Evolutionary conservation across 2,329 filamentous ascomycete species (phyloP), one percentile per base, ranked within the genome.

Genomic region (Aquanectria penicillioides): DNA sequence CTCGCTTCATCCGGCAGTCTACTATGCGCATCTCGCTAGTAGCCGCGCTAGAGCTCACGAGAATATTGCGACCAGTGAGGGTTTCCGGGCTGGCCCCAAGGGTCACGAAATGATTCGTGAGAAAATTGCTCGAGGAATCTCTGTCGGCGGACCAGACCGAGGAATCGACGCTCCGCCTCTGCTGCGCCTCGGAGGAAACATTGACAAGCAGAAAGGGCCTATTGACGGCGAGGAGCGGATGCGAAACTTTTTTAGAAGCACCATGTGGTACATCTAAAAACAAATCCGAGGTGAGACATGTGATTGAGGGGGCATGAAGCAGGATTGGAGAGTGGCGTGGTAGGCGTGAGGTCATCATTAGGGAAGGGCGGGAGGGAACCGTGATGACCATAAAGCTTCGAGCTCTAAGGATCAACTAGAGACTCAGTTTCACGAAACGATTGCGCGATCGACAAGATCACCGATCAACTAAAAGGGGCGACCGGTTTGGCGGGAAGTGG

Each of bases 21-120:
- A 99, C 82, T 99, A 99, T 68, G 93, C 96, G 0, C 95, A 99
- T 76, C 78, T 99, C 63, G 93, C 94, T 28, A 90, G 93, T 8
- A 87, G 88, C 57, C 91, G 95, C 46, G 93, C 92, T 17, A 88
- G 88, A 51, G 81, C 88, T 4, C 95, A 99, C 64, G 89, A 94
- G 69, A 74, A 81, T 57, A 65, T 78, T 4, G 71, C 78, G 0
- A 72, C 79, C 0, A 83, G 80, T 13, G 77, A 80, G 12, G 77
- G 83, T 69, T 72, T 79, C 73, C 66, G 75, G 48, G 65, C 74
- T 48, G 78, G 79, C 10, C 74, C 78, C 37, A 81, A 83, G 66
- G 80, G 77, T 2, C 76, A 77, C 15, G 77, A 80, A 57, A 68
- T 78, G 63, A 67, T 70, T 5, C 67, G 72, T 2, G 76, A 79